Evolutionary conservation across 2,329 filamentous ascomycete genomes (phyloP), one percentile per base, ranked within the genome.

Genomic region (Pyricularia sp.): DNA sequence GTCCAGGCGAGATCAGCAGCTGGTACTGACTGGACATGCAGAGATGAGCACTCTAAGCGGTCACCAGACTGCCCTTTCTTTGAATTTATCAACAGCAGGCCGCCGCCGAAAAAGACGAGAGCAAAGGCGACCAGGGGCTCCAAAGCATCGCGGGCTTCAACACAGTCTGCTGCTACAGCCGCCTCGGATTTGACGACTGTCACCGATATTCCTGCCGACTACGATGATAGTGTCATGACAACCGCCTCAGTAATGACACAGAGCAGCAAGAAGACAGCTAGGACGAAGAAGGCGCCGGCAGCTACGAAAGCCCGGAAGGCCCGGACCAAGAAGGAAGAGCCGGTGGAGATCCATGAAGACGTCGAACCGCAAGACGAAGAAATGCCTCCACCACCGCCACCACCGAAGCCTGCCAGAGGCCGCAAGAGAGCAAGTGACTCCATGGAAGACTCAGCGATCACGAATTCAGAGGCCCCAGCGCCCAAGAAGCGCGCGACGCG

Each of bases 21-120:
- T 19, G 40, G 13, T 40, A 60, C 65, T 69, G 66, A 70, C 66
- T 24, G 61, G 28, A 35, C 26, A 6, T 60, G 33, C 66, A 93
- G 90, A 72, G 87, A 96, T 67, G 94, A 99, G 73, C 94, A 99
- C 73, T 86, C 87, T 70, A 87, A 84, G 65, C 86, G 94, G 69
- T 88, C 88, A 1, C 85, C 91, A 0, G 81, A 88, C 28, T 99
- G 94, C 73, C 81, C 86, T 16, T 97, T 96, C 78, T 97, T 97
- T 72, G 76, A 79, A 1, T 83, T 96, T 31, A 81, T 83, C 30
- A 84, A 79, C 71, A 81, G 82, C 70, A 77, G 84, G 71, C 81
- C 78, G 69, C 63, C 63, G 1, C 78, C 82, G 31, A 88, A 88
- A 76, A 82, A 84, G 68, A 74, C 81, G 12, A 59, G 55, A 31